Evolutionary conservation across 176 grass and related monocot genomes (phyloP).

Genomic region (Luzula sylvatica): DNA sequence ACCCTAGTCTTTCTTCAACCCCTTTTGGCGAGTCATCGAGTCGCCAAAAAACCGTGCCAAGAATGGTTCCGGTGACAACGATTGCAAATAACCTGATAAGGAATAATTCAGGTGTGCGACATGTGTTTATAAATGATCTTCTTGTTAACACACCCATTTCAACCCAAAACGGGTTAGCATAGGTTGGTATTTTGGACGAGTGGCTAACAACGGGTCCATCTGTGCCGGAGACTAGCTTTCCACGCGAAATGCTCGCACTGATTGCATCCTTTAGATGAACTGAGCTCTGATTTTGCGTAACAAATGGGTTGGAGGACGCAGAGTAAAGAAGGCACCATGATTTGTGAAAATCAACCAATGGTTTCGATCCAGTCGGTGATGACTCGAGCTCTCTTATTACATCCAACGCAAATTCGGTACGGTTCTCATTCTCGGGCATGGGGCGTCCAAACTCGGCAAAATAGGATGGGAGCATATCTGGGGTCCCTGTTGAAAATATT

Average conservation of each 20-base stretch:
- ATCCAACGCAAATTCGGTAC: constrained; percentile 83
- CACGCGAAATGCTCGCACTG: constrained; percentile 60
- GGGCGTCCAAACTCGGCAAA: constrained; percentile 60
- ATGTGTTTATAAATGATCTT: constrained; percentile 55
- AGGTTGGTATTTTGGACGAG: constrained; percentile 41
- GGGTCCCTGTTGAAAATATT: too few species aligned
- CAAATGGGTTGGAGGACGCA: background rate
- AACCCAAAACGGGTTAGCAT: constrained; percentile 86
- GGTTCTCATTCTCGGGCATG: constrained; percentile 65
- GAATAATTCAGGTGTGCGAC: constrained; percentile 75
- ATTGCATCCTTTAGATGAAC: constrained; percentile 76
- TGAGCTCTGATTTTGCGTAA: background rate
- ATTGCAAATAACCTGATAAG: constrained; percentile 52
- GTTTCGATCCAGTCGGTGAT: constrained; percentile 35
- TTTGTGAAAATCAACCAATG: constrained; percentile 59
- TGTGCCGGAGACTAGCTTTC: constrained; percentile 66
- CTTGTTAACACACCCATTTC: constrained; percentile 69
- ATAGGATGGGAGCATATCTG: constrained; percentile 38
- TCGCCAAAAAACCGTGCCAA: constrained; percentile 72
- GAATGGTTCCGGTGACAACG: constrained; percentile 56
- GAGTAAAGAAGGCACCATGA: constrained; percentile 38
- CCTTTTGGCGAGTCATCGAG: constrained; percentile 78
- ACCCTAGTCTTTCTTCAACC: constrained; percentile 74
- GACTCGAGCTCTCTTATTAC: constrained; percentile 64
- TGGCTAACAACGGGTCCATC: constrained; percentile 23